Conservation (phyloP, 2,329 filamentous ascomycete species). For the Epichloe aotearoae region DNA sequence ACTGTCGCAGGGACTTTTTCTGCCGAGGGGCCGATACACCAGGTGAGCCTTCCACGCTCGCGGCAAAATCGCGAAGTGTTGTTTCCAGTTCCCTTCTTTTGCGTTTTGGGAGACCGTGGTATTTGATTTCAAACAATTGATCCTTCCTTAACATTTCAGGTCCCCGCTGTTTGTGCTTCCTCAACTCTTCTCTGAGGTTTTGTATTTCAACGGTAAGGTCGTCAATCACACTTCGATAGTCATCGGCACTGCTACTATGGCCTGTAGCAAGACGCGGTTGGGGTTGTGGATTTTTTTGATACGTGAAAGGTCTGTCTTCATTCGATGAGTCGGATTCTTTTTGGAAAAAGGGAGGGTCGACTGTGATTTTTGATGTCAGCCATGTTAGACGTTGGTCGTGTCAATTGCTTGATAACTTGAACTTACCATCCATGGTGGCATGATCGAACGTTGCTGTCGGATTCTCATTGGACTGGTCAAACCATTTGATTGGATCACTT, state of each 20-base stretch:
- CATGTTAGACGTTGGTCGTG: neutral
- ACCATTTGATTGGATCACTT: conserved; percentile 42
- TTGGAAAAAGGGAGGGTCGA: conserved; percentile 43
- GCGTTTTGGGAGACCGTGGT: conserved; percentile 56
- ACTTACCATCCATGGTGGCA: conserved; percentile 34
- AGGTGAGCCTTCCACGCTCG: conserved; percentile 41
- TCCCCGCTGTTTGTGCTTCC: conserved; percentile 54
- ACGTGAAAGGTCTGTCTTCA: conserved; percentile 24
- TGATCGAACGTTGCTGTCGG: conserved; percentile 28
- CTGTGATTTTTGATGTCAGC: conserved; percentile 11
- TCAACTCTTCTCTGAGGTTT: conserved; percentile 59
- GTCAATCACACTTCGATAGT: conserved; percentile 73
- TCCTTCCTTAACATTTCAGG: conserved; percentile 57
- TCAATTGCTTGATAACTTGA: neutral
- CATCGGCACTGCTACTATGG: conserved; percentile 53
- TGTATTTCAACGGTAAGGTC: conserved; percentile 78
- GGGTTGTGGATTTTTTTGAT: conserved; percentile 12
- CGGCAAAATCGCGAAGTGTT: conserved; percentile 56
- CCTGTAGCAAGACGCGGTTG: conserved; percentile 20
- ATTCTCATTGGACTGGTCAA: conserved; percentile 39
- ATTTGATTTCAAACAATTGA: conserved; percentile 70
- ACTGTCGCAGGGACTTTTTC: conserved; percentile 26
- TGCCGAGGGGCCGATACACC: conserved; percentile 27
- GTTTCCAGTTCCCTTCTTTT: conserved; percentile 70
- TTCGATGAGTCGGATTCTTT: conserved; percentile 39